Evolutionary conservation across 23 red algal genomes (phyloP).

Genomic region (Gracilaria gracilis): DNA sequence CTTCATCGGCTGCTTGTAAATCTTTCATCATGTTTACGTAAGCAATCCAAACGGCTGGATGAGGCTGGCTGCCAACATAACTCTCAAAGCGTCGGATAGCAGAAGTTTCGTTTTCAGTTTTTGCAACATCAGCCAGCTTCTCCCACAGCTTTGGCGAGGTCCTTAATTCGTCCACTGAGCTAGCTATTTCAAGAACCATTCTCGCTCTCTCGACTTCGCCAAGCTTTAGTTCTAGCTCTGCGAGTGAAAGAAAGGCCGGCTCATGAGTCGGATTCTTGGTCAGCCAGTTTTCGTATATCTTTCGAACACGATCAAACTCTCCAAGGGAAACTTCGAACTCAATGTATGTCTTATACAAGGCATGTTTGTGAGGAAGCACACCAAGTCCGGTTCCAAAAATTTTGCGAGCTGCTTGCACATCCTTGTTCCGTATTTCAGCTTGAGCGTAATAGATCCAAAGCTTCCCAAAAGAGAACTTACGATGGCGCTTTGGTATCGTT

Average conservation of each 20-base stretch:
- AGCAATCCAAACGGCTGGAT: conserved; percentile 47
- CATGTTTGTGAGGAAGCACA: conserved; percentile 51
- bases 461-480: conserved; percentile 70
- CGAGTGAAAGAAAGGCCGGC: conserved; percentile 63
- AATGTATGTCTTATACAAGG: conserved; percentile 80
- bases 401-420: conserved; percentile 62
- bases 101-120: conserved; percentile 16
- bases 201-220: conserved; percentile 69
- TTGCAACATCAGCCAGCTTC: conserved; percentile 70
- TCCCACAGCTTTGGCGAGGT: conserved; percentile 67
- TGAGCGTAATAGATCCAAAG: conserved; percentile 78
- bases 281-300: conserved; percentile 76
- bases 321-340: conserved; percentile 79
- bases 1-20: conserved; percentile 6
- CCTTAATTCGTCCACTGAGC: conserved; percentile 50
- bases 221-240: conserved; percentile 73
- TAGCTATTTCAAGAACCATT: conserved; percentile 66
- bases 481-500: conserved; percentile 62
- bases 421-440: conserved; percentile 63
- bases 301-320: conserved; percentile 66
- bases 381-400: conserved; percentile 79
- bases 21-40: conserved; percentile 50
- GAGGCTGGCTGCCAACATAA: background rate
- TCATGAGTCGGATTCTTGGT: conserved; percentile 39
- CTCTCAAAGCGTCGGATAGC: conserved; percentile 37